These are phyloP conservation scores for Arctostaphylos glauca DNA, from an alignment of 148 eudicot species.

Conservation along the genomic window DNA sequence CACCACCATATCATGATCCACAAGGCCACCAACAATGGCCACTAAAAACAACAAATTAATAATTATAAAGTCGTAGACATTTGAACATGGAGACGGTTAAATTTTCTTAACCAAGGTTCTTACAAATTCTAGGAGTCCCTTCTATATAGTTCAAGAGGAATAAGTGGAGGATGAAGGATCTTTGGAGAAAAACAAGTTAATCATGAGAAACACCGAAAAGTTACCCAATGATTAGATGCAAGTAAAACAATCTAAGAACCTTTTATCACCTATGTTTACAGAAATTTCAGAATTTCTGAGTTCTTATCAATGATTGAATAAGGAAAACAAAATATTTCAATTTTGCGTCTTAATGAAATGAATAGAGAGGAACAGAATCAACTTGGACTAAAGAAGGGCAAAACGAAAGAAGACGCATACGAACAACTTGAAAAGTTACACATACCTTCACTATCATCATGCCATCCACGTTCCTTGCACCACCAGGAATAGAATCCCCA, in stretches of 20 bases:
- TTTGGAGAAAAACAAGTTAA: not conserved
- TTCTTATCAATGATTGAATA: too few relatives aligned
- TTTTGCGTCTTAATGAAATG: too few relatives aligned
- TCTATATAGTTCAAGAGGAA: not conserved
- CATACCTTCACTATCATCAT: slow-evolving; percentile 90
- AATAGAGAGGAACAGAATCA: not conserved
- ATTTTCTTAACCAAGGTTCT: not conserved
- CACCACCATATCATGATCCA: not conserved
- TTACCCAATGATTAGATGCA: not conserved
- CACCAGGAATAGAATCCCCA: slow-evolving; percentile 92
- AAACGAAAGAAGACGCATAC: not conserved
- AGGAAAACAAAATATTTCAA: too few relatives aligned
- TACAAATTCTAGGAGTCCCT: not conserved
- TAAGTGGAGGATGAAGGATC: not conserved
- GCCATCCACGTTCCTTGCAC: slow-evolving; percentile 96
- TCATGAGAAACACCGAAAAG: not conserved
- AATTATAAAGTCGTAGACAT: not conserved
- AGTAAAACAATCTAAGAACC: slow-evolving; percentile 2
- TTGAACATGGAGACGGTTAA: not conserved
- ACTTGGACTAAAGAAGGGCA: not conserved
- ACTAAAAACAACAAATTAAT: not conserved
- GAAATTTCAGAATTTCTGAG: not conserved
- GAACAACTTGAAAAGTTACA: not conserved
- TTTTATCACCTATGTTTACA: not conserved
- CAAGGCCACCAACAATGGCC: not conserved